Evolutionary conservation across 2,329 filamentous ascomycete species (phyloP), one percentile per base, ranked within the genome.

Genomic region (Stachybotrys chlorohalonatus): DNA sequence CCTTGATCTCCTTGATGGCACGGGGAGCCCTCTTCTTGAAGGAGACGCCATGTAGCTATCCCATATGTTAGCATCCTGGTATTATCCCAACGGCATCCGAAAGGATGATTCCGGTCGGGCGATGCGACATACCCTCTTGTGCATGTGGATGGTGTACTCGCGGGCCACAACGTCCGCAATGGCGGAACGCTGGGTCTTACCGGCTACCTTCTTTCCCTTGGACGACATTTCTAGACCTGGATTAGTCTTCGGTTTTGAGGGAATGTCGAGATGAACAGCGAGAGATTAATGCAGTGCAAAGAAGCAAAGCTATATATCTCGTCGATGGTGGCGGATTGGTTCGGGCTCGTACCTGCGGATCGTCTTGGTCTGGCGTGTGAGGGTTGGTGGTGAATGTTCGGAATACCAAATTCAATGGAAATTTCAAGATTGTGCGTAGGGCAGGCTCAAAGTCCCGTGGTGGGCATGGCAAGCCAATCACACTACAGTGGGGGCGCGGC

Each of bases 141-240:
- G 94, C 70, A 99, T 82, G 86, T 99, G 93, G 82, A 99, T 97
- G 79, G 94, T 99, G 87, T 99, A 99, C 84, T 99, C 95, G 85
- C 94, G 90, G 72, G 94, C 87, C 77, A 99, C 93, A 75, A 99
- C 95, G 80, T 99, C 93, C 79, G 90, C 87, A 78, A 99, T 96
- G 82, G 95, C 95, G 78, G 90, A 96, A 75, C 92, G 90, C 79
- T 83, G 73, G 62, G 64, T 59, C 67, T 69, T 72, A 62, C 68
- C 68, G 57, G 68, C 60, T 62, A 68, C 64, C 68, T 71, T 73
- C 69, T 71, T 64, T 61, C 56, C 58, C 52, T 59, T 67, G 64
- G 71, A 70, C 68, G 71, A 73, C 71, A 74, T 75, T 70, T 72
- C 71, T 73, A 64, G 54, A 54, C 55, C 53, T 51, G 48, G 31